Percentiles rank a stretch among this genome's conserved stretches.
Conservation (phyloP, 2,329 filamentous ascomycete species). For the Scolecobasidium constrictum region DNA sequence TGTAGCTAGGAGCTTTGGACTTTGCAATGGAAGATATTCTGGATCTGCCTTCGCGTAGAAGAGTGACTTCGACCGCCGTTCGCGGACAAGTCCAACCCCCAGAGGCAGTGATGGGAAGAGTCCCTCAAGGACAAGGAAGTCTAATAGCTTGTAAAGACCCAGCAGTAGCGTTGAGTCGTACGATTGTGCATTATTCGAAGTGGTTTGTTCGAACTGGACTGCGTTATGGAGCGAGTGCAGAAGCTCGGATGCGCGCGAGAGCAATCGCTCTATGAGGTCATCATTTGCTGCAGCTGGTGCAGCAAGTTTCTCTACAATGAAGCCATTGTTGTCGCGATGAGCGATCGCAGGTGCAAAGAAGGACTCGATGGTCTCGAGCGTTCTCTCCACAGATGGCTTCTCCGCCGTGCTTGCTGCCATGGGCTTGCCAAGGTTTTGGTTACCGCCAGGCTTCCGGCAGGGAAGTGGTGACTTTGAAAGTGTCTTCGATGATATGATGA, state of each 20-base stretch:
- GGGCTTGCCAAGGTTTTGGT: too few species aligned
- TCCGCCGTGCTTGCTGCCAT: too few species aligned
- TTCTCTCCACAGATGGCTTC: background rate
- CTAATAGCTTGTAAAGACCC: slow-evolving; percentile 27
- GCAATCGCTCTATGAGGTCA: background rate
- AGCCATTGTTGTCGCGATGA: slow-evolving; percentile 1
- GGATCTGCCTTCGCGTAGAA: slow-evolving; percentile 9
- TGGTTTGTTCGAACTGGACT: slow-evolving; percentile 11
- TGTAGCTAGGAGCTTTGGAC: background rate
- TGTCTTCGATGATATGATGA: too few species aligned
- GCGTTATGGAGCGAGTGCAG: slow-evolving; percentile 17
- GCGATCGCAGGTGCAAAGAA: slow-evolving; percentile 6
- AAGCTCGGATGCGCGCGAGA: slow-evolving; percentile 13
- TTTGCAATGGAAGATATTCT: background rate
- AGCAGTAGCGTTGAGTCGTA: slow-evolving; percentile 27
- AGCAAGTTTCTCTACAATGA: slow-evolving; percentile 6
- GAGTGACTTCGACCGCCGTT: slow-evolving; percentile 19
- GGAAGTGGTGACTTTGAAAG: slow-evolving; percentile 4
- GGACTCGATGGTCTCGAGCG: background rate
- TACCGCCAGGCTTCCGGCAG: too few species aligned
- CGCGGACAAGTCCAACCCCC: slow-evolving; percentile 21
- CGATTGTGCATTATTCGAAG: slow-evolving; percentile 16
- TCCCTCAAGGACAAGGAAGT: slow-evolving; percentile 21
- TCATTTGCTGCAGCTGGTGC: slow-evolving; percentile 3
- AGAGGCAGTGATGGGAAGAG: slow-evolving; percentile 24